Evolutionary conservation across 108 stramenopile species (phyloP).

Genomic region (Discostella stelligeroides): DNA sequence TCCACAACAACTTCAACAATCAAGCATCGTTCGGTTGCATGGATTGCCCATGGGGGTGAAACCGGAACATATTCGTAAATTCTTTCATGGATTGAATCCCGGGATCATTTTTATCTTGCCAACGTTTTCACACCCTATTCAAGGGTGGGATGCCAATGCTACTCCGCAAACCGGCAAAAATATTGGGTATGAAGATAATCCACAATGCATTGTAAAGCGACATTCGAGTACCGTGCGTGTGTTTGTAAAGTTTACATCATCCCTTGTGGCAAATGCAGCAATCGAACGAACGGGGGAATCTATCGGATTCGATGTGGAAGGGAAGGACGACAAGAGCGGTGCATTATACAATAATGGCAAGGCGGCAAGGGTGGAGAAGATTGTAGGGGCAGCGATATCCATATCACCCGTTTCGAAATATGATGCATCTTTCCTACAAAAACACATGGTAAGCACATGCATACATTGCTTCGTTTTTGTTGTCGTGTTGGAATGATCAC

Average conservation of each 20-base stretch:
- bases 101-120: slow-evolving; percentile 59
- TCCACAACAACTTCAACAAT: slow-evolving; percentile 34
- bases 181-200: background rate
- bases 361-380: slow-evolving; percentile 1
- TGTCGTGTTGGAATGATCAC: background rate
- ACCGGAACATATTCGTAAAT: slow-evolving; percentile 59
- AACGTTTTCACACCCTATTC: slow-evolving; percentile 30
- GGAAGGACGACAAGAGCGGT: too few species aligned
- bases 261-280: slow-evolving; percentile 59
- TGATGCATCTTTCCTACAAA: slow-evolving; percentile 47
- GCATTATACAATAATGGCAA: background rate
- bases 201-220: slow-evolving; percentile 15
- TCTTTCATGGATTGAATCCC: slow-evolving; percentile 75
- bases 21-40: slow-evolving; percentile 67
- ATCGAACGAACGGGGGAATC: slow-evolving; percentile 72
- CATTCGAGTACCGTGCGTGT: slow-evolving; percentile 51
- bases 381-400: slow-evolving; percentile 47
- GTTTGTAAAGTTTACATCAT: slow-evolving; percentile 63
- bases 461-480: slow-evolving; percentile 1
- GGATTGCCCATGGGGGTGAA: slow-evolving; percentile 66
- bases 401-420: slow-evolving; percentile 28
- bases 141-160: slow-evolving; percentile 51
- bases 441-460: slow-evolving; percentile 31
- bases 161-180: background rate
- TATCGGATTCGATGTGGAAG: slow-evolving; percentile 40